Evolutionary conservation across 139 green algal species (phyloP).

Genomic region (Chlorella vulgaris): DNA sequence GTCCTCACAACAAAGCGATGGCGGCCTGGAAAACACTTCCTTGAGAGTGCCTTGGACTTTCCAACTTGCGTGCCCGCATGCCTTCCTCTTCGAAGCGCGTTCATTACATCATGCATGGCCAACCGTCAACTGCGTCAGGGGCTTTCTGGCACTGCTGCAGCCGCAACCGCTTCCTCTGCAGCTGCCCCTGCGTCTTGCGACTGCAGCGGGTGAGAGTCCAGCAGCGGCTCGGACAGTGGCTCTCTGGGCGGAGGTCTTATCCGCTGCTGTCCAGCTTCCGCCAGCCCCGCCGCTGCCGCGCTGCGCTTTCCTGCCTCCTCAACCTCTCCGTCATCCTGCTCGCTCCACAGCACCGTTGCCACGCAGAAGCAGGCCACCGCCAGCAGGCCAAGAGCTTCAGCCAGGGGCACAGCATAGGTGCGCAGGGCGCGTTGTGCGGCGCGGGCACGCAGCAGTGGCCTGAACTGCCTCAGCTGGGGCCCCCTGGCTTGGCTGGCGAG

Average conservation of each 20-base stretch:
- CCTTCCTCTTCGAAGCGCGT: no score
- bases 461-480: conserved; percentile 3
- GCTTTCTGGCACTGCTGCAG: no score
- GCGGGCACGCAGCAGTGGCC: conserved; percentile 5
- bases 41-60: background rate
- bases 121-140: background rate
- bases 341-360: background rate
- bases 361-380: background rate
- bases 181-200: background rate
- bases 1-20: background rate
- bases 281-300: background rate
- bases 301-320: no score
- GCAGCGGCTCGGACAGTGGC: background rate
- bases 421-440: background rate
- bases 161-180: background rate
- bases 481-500: conserved; percentile 20
- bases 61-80: background rate
- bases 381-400: background rate
- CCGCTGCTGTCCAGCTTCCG: background rate
- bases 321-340: background rate
- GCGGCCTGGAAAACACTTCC: background rate
- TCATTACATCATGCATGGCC: background rate
- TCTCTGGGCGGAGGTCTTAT: background rate
- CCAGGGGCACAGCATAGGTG: background rate
- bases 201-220: background rate